phyloP scores from a whole-genome alignment of 805 yeast species.

The Ascoidea rubescens region DNA sequence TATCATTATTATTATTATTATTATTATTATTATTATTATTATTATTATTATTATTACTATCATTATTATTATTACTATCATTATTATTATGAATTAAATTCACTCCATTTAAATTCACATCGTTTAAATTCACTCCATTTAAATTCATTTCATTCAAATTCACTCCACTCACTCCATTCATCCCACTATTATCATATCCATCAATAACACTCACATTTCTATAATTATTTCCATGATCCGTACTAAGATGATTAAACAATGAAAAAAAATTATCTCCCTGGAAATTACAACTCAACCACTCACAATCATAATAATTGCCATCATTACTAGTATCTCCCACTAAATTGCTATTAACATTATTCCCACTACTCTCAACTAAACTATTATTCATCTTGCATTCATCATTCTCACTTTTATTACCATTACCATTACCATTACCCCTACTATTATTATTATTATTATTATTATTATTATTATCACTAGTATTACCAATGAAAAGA shows the following conservation, averaged over 20 bases:
- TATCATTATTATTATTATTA: too few relatives aligned
- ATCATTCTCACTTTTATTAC: too few relatives aligned
- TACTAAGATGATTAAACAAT: slow-evolving; percentile 46
- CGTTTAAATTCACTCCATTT: background rate
- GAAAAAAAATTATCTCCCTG: slow-evolving; percentile 35
- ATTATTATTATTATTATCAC: too few relatives aligned
- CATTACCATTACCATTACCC: background rate
- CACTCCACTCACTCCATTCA: too few relatives aligned
- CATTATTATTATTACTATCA: too few relatives aligned
- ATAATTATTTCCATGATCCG: slow-evolving; percentile 28
- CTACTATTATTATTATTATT: too few relatives aligned
- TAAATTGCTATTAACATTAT: background rate
- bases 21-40: too few relatives aligned
- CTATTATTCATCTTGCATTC: background rate
- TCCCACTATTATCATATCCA: too few relatives aligned
- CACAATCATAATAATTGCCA: slow-evolving; percentile 32
- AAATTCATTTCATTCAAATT: background rate
- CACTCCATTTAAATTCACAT: background rate
- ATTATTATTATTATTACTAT: too few relatives aligned
- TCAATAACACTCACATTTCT: slow-evolving; percentile 17
- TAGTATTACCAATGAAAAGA: background rate
- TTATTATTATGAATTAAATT: background rate
- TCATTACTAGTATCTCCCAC: background rate
- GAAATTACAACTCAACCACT: slow-evolving; percentile 64
- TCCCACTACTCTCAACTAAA: background rate